Conservation (phyloP, 306 rosid genomes). For the Vigna reflexopilosa region DNA sequence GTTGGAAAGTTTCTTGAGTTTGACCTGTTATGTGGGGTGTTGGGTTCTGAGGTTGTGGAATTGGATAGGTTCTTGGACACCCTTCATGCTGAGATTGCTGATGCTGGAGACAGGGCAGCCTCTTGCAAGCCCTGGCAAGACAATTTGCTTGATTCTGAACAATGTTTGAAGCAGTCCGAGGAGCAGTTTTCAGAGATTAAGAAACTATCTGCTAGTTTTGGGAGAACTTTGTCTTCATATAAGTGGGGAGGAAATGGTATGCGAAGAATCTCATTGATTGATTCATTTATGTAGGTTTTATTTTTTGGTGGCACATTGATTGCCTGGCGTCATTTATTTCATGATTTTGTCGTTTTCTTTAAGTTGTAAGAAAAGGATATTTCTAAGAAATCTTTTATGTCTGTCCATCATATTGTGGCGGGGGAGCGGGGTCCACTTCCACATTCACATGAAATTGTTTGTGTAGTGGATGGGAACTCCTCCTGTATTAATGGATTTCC, state of each 20-base stretch:
- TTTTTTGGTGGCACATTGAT: constrained; percentile 21
- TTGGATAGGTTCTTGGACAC: constrained; percentile 60
- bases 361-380: constrained; percentile 30
- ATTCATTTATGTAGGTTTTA: constrained; percentile 22
- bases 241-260: constrained; percentile 62
- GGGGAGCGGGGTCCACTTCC: constrained; percentile 52
- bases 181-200: constrained; percentile 74
- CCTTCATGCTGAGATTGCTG: constrained; percentile 58
- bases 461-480: constrained; percentile 30
- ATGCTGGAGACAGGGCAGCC: constrained; percentile 51
- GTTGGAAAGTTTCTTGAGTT: constrained; percentile 61
- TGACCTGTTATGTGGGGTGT: constrained; percentile 73
- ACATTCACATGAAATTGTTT: constrained; percentile 27
- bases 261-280: constrained; percentile 44
- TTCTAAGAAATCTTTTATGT: constrained; percentile 23
- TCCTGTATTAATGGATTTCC: constrained; percentile 11
- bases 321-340: constrained; percentile 34
- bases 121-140: constrained; percentile 37
- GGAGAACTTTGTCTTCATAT: constrained; percentile 55
- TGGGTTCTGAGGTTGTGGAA: constrained; percentile 76
- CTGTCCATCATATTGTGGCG: constrained; percentile 33
- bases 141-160: constrained; percentile 60
- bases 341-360: constrained; percentile 29
- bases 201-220: constrained; percentile 62
- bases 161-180: constrained; percentile 64